Conservation (phyloP, 2,329 filamentous ascomycete species). For the Diaporthe capsici region DNA sequence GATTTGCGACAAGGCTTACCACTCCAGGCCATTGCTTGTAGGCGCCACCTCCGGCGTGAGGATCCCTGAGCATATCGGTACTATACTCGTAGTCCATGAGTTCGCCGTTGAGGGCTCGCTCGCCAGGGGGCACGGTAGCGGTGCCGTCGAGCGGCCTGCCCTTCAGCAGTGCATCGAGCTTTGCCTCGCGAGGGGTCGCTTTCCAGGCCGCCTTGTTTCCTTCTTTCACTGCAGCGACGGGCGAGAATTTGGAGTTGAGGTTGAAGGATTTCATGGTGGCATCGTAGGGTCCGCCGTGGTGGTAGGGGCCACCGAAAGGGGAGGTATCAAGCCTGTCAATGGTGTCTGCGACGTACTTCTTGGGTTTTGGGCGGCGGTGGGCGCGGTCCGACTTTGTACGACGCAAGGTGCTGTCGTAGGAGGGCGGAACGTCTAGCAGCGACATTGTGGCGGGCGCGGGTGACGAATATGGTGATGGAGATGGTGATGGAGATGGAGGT, state of each 20-base stretch:
- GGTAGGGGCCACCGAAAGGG: constrained; percentile 76
- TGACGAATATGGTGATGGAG: not conserved
- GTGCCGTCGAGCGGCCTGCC: constrained; percentile 88
- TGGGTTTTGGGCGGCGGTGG: constrained; percentile 64
- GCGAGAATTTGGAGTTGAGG: constrained; percentile 71
- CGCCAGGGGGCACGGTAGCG: constrained; percentile 81
- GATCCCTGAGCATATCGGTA: constrained; percentile 85
- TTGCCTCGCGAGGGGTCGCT: constrained; percentile 84
- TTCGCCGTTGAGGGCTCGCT: constrained; percentile 76
- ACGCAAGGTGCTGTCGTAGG: constrained; percentile 31
- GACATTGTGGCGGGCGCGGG: constrained; percentile 31
- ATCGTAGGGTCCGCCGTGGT: constrained; percentile 93
- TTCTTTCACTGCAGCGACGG: constrained; percentile 80
- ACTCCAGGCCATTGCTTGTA: constrained; percentile 83
- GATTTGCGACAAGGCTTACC: constrained; percentile 66
- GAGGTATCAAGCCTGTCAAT: constrained; percentile 85
- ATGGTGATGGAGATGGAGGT: not conserved
- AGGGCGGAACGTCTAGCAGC: constrained; percentile 30
- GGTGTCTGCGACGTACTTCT: constrained; percentile 68
- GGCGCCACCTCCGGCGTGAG: constrained; percentile 76
- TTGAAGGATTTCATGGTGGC: constrained; percentile 84
- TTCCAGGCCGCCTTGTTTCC: constrained; percentile 83
- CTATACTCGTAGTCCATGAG: constrained; percentile 87
- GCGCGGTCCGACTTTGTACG: constrained; percentile 66
- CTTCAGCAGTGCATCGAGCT: constrained; percentile 78